These are phyloP conservation scores for Pseudozyma sp. DNA, from an alignment of 1,284 basidiomycete species.

Conservation along the genomic window DNA sequence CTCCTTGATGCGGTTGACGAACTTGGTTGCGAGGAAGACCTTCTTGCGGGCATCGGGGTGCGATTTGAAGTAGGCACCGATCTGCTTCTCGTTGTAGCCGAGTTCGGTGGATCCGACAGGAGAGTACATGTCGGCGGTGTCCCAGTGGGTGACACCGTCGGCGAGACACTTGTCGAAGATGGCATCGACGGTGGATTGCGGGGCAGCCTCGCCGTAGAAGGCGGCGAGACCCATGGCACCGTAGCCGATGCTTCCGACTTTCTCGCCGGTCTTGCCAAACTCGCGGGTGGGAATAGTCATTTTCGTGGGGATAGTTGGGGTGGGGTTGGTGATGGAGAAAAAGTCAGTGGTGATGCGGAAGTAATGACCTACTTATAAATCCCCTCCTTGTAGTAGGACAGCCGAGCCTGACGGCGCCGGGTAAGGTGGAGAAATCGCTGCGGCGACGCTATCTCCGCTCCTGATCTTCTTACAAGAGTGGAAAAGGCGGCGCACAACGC, in stretches of 20 bases:
- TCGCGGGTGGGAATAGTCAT: slow-evolving; percentile 50
- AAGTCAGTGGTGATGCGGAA: too few species aligned
- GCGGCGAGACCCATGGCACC: slow-evolving; percentile 55
- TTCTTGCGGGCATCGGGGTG: slow-evolving; percentile 64
- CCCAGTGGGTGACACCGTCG: slow-evolving; percentile 43
- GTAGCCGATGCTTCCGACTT: slow-evolving; percentile 46
- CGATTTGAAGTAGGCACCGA: slow-evolving; percentile 67
- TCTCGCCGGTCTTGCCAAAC: slow-evolving; percentile 38
- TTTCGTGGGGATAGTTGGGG: background rate
- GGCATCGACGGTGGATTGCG: slow-evolving; percentile 29
- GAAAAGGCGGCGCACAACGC: too few species aligned
- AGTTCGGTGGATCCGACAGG: slow-evolving; percentile 21
- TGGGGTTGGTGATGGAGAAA: too few species aligned
- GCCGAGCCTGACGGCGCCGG: too few species aligned
- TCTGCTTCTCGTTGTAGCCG: slow-evolving; percentile 69
- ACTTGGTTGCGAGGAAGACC: slow-evolving; percentile 70
- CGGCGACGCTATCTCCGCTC: too few species aligned
- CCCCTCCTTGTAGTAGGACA: too few species aligned
- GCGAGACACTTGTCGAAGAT: slow-evolving; percentile 35
- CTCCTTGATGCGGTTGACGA: slow-evolving; percentile 59
- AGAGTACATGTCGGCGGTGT: slow-evolving; percentile 59
- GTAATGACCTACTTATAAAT: too few species aligned
- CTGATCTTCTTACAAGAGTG: too few species aligned
- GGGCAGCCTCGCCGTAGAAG: slow-evolving; percentile 45
- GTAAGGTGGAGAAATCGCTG: too few species aligned